Base-by-base conservation (phyloP, 176 grass and related monocot species). In the Oryza coarctata region DNA sequence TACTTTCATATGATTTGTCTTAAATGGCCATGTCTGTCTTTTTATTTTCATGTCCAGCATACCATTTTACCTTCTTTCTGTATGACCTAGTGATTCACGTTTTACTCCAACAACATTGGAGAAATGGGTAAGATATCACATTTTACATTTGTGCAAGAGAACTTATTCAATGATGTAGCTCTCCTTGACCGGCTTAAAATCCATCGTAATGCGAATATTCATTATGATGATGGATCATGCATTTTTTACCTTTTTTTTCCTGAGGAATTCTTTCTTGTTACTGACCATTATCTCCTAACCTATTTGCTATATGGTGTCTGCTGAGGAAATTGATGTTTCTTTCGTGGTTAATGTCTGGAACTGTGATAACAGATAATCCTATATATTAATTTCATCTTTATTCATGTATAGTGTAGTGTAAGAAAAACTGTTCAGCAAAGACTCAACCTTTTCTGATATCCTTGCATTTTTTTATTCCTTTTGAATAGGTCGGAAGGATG, bases 401-500 rank as follows among this genome's bases (percentile, higher is more conserved):
- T 20, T 26, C 2, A 0, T 70, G 11, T 26, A 39, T 25, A 25
- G 14, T 34, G 17, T 20, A n/a, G n/a, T n/a, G n/a, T n/a, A n/a
- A n/a, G n/a, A 31, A 29, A 3, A 70, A 73, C 1, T 20, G 26
- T 73, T 30, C 40, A 72, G 44, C 45, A 52, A 22, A 55, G 57
- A 55, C 14, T 20, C 9, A 33, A 20, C 23, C 3, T 31, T 47
- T 9, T 47, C 9, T 74, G 39, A 65, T 7, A 4, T 49, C n/a
- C 13, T 18, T 75, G 62, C 9, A 6, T 12, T 1, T 3, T 1
- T 49, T 50, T n/a, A 0, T 84, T 9, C 30, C 63, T 76, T 76
- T 68, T 86, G 28, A 29, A 23, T 26, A 75, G 77, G 64, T 70
- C 7, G 64, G 41, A 87, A 80, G 41, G 39, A 92, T 92, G 90